A percentile compares a stretch with the other conserved stretches of the same genome.
Conservation (phyloP, 208 protist species). For the Leptomonas seymouri region DNA sequence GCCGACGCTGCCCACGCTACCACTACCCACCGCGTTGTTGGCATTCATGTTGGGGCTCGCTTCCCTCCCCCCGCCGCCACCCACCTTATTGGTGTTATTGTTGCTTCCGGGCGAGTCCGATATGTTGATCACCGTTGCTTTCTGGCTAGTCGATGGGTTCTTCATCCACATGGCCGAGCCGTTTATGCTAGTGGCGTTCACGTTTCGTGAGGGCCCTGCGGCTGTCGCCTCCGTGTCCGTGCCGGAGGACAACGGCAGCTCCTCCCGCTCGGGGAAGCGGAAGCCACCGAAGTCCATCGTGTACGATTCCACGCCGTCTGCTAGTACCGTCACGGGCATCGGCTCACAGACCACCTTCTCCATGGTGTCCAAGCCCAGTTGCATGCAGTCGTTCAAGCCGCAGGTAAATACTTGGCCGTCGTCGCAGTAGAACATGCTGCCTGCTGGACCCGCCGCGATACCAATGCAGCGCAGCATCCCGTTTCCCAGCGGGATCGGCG, state of each 20-base stretch:
- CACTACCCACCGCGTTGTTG: neutral
- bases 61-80: neutral
- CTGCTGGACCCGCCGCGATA: slow-evolving; percentile 75
- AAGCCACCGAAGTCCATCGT: slow-evolving; percentile 87
- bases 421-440: slow-evolving; percentile 88
- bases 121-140: slow-evolving; percentile 19
- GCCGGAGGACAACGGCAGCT: neutral
- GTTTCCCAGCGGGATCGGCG: slow-evolving; percentile 58
- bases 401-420: slow-evolving; percentile 75
- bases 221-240: neutral
- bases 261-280: slow-evolving; percentile 28
- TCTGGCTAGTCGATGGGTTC: slow-evolving; percentile 15
- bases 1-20: neutral
- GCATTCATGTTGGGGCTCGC: slow-evolving; percentile 3
- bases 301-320: slow-evolving; percentile 76
- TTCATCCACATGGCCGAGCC: slow-evolving; percentile 2
- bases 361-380: slow-evolving; percentile 76
- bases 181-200: slow-evolving; percentile 1
- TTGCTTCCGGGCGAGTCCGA: slow-evolving; percentile 11
- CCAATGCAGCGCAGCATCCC: slow-evolving; percentile 58
- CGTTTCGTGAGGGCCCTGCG: slow-evolving; percentile 4
- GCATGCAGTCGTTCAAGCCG: slow-evolving; percentile 81
- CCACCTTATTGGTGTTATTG: slow-evolving; percentile 1
- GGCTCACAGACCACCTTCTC: slow-evolving; percentile 60
- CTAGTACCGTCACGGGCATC: slow-evolving; percentile 44